phyloP scores from a whole-genome alignment of 1,139 yeast species.

The Geotrichum klebahnii region DNA sequence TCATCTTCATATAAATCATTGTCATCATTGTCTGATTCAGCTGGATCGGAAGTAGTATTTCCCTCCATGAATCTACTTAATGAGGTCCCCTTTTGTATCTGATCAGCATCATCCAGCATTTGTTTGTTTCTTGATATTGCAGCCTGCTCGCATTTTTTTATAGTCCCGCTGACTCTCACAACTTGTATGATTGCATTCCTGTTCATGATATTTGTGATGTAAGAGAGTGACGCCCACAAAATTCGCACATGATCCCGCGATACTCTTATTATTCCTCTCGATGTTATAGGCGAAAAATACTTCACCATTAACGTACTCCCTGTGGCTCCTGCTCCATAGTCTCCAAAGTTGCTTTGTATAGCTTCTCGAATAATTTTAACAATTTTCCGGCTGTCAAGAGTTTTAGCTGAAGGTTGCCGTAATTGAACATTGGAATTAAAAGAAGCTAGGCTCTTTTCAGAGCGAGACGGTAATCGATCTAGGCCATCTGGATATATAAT shows the following conservation, averaged over 20 bases:
- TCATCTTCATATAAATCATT: constrained; percentile 20
- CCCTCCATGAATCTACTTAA: constrained; percentile 4
- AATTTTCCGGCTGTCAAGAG: constrained; percentile 30
- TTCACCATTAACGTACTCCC: constrained; percentile 57
- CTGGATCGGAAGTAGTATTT: neutral
- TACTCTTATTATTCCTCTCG: constrained; percentile 80
- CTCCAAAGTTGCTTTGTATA: constrained; percentile 67
- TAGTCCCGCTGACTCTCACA: constrained; percentile 78
- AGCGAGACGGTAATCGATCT: constrained; percentile 3
- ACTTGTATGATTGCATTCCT: constrained; percentile 56
- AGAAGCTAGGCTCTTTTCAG: constrained; percentile 1
- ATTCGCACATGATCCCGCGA: constrained; percentile 59
- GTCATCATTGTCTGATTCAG: constrained; percentile 4
- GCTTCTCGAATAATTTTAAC: constrained; percentile 49
- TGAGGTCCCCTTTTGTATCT: neutral
- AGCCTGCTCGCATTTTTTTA: constrained; percentile 72
- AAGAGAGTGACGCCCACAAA: constrained; percentile 65
- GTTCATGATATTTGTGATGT: constrained; percentile 56
- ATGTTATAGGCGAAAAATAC: constrained; percentile 75
- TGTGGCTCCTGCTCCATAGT: constrained; percentile 66
- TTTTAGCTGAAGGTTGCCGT: constrained; percentile 25
- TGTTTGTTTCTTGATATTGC: constrained; percentile 43
- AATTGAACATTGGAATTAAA: constrained; percentile 20
- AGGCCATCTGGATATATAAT: constrained; percentile 54
- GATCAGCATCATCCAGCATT: constrained; percentile 22